phyloP scores from a whole-genome alignment of 2,329 filamentous ascomycete species.

The Stachybotrys echinatus region DNA sequence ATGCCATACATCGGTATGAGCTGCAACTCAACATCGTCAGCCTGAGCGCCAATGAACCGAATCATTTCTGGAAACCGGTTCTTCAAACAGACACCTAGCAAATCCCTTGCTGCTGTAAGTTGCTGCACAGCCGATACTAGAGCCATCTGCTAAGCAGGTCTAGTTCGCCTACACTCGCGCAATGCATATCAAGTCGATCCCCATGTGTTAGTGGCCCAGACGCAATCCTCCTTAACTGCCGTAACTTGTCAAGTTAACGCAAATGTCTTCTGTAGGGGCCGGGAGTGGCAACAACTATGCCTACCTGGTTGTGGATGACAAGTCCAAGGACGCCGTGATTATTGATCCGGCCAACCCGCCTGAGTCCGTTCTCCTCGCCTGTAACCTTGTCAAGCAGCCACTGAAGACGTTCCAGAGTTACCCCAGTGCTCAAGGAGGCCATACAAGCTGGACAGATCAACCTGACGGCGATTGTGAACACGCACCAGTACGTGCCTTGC shows the following conservation, averaged over 20 bases:
- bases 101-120: conserved; percentile 12
- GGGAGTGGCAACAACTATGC: conserved; percentile 79
- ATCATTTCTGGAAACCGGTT: neutral
- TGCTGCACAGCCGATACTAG: neutral
- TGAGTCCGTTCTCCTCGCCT: conserved; percentile 50
- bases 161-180: conserved; percentile 16
- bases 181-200: conserved; percentile 86
- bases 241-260: neutral
- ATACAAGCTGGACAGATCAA: conserved; percentile 70
- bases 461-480: conserved; percentile 87
- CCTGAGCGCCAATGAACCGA: neutral
- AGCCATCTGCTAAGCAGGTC: conserved; percentile 3
- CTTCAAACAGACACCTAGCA: neutral
- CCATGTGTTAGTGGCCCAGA: conserved; percentile 64
- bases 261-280: conserved; percentile 51
- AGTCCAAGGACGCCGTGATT: conserved; percentile 71
- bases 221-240: conserved; percentile 1
- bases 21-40: no score
- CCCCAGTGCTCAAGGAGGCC: conserved; percentile 65
- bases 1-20: no score
- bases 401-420: conserved; percentile 38
- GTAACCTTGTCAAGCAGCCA: conserved; percentile 4
- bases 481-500: conserved; percentile 73
- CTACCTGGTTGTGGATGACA: conserved; percentile 74
- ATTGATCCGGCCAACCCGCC: conserved; percentile 76